phyloP scores from a whole-genome alignment of 176 grass and related monocot genomes.

The Raddia guianensis region DNA sequence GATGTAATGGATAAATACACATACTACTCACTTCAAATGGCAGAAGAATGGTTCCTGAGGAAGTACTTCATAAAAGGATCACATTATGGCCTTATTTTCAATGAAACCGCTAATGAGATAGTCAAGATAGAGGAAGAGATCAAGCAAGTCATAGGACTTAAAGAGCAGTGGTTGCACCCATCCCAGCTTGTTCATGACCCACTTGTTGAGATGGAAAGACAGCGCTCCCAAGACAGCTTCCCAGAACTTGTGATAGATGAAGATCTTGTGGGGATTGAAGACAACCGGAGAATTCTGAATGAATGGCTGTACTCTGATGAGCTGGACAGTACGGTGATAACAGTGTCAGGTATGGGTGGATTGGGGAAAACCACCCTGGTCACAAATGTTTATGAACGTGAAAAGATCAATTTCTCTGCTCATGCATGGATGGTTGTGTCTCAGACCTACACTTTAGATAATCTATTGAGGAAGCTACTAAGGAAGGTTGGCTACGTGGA shows the following conservation, averaged over 20 bases:
- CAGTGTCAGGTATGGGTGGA: conserved; percentile 28
- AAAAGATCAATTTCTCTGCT: conserved; percentile 23
- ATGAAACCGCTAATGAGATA: conserved; percentile 1
- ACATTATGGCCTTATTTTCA: conserved; percentile 25
- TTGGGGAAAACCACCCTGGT: conserved; percentile 28
- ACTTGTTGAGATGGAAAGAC: neutral
- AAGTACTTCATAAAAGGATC: conserved; percentile 9
- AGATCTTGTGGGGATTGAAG: conserved; percentile 27
- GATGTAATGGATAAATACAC: conserved; percentile 38
- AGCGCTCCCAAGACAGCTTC: conserved; percentile 15
- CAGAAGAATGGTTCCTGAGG: conserved; percentile 26
- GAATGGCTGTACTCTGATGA: conserved; percentile 10
- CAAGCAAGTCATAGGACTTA: neutral
- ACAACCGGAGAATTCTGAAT: conserved; percentile 27
- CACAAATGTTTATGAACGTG: conserved; percentile 36
- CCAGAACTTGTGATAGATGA: conserved; percentile 28
- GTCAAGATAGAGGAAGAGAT: conserved; percentile 17
- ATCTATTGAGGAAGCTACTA: conserved; percentile 28
- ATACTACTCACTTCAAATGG: conserved; percentile 28
- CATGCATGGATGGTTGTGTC: conserved; percentile 24
- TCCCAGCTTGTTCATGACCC: neutral
- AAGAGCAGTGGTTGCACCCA: neutral
- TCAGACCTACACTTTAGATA: conserved; percentile 6
- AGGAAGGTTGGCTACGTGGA: neutral
- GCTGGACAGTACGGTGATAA: neutral